Percentiles rank a stretch among this genome's conserved stretches.
Evolutionary conservation across 306 rosid species (phyloP).

Genomic region (Fagus crenata): DNA sequence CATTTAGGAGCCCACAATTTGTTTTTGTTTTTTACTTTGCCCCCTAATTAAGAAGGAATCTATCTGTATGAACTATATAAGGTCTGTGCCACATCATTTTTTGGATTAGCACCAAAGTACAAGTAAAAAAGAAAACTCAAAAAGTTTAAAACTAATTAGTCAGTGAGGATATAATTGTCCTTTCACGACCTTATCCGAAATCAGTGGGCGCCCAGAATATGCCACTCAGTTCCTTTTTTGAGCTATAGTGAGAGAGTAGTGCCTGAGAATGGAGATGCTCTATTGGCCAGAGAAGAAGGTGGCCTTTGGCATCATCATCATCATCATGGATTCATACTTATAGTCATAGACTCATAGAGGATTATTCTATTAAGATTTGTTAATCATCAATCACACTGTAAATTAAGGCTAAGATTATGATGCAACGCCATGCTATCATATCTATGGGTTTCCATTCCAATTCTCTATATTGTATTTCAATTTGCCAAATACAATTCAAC

Average conservation of each 20-base stretch:
- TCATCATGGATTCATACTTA: slow-evolving; percentile 7
- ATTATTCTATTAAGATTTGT: neutral
- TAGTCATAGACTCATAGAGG: neutral
- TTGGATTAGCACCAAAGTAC: neutral
- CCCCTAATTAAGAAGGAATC: too few relatives aligned
- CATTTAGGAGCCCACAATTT: slow-evolving; percentile 33
- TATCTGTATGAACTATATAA: neutral
- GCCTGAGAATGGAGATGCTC: neutral
- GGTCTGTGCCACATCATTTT: neutral
- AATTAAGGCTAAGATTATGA: neutral
- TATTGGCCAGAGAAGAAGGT: slow-evolving; percentile 16
- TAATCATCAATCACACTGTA: neutral
- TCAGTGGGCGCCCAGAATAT: slow-evolving; percentile 39
- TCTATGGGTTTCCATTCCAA: too few relatives aligned
- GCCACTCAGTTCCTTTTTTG: slow-evolving; percentile 33
- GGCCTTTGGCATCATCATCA: neutral
- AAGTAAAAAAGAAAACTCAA: neutral
- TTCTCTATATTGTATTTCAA: too few relatives aligned
- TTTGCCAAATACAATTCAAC: too few relatives aligned
- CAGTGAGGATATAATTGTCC: slow-evolving; percentile 38
- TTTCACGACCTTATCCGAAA: slow-evolving; percentile 58
- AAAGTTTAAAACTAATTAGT: neutral
- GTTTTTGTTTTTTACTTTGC: too few relatives aligned
- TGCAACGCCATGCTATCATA: neutral
- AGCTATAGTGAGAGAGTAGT: slow-evolving; percentile 20